A percentile compares a stretch with the other conserved stretches of the same genome.
Conservation (phyloP, 805 yeast species). For the Maudiozyma bulderi region DNA sequence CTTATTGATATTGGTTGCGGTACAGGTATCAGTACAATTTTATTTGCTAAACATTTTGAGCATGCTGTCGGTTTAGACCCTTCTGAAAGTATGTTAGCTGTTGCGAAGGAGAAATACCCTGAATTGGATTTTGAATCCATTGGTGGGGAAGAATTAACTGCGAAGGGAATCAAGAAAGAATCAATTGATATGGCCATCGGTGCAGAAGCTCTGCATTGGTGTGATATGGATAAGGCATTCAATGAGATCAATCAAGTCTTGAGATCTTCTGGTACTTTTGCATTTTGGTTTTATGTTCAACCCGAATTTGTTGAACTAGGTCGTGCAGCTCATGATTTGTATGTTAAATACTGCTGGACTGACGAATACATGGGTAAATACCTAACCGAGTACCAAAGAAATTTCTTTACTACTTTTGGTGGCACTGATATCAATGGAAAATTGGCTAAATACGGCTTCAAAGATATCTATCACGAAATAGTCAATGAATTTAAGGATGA, state of each 20-base stretch:
- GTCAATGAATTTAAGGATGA: not conserved
- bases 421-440: conserved; percentile 3
- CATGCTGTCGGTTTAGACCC: conserved; percentile 50
- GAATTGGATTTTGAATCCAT: not conserved
- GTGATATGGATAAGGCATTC: conserved; percentile 43
- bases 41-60: conserved; percentile 29
- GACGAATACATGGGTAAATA: conserved; percentile 47
- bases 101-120: conserved; percentile 24
- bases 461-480: conserved; percentile 31
- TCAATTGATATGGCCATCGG: conserved; percentile 50
- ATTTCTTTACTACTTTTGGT: conserved; percentile 27
- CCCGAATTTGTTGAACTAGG: conserved; percentile 44
- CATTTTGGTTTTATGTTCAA: conserved; percentile 67
- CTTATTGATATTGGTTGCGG: conserved; percentile 62
- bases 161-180: conserved; percentile 10
- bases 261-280: conserved; percentile 52
- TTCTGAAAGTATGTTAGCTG: conserved; percentile 41
- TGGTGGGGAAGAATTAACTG: conserved; percentile 5
- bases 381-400: conserved; percentile 66
- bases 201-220: conserved; percentile 78
- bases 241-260: conserved; percentile 40
- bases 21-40: conserved; percentile 53
- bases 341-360: conserved; percentile 41
- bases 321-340: conserved; percentile 47
- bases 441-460: conserved; percentile 30